Evolutionary conservation across 345 rosid genomes (phyloP), one percentile per base, ranked within the genome.

Genomic region (Zanthoxylum bungeanum): DNA sequence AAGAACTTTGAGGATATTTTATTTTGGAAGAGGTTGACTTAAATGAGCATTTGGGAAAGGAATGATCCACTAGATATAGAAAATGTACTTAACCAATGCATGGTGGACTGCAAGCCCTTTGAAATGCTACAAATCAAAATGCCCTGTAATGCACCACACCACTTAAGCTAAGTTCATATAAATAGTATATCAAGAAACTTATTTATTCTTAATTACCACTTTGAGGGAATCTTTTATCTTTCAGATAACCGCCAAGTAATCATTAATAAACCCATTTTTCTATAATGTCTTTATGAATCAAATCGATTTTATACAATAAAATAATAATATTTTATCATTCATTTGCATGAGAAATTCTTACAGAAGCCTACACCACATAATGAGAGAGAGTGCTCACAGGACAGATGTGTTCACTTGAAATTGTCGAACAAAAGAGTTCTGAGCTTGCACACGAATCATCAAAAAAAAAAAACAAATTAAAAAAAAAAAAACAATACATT

Each of bases 331-430:
- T n/a, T n/a, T n/a, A n/a, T n/a, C n/a, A n/a, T n/a, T n/a, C n/a
- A n/a, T n/a, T n/a, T n/a, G n/a, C n/a, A n/a, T n/a, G n/a, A n/a
- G n/a, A n/a, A n/a, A n/a, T n/a, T n/a, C n/a, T n/a, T n/a, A n/a
- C n/a, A n/a, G 64, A 58, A 68, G 36, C 49, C 46, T 28, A 60
- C 10, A 30, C 8, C 73, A 64, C 56, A 66, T n/a, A n/a, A 16
- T 55, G 24, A 24, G 42, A 62, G 17, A 57, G 58, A 33, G 9
- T 3, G 10, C 21, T 40, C 67, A n/a, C n/a, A n/a, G n/a, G 73
- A 75, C 72, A 70, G 76, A 72, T 71, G 77, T 73, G 60, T 77
- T 70, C 80, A 75, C 80, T 80, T 63, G 52, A 63, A 59, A 57
- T 75, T 80, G 78, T 76, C 76, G 69, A 78, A 17, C 74, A 75